These are phyloP conservation scores for Daphne laureola DNA, from an alignment of 441 rosid genomes.

Conservation along the genomic window DNA sequence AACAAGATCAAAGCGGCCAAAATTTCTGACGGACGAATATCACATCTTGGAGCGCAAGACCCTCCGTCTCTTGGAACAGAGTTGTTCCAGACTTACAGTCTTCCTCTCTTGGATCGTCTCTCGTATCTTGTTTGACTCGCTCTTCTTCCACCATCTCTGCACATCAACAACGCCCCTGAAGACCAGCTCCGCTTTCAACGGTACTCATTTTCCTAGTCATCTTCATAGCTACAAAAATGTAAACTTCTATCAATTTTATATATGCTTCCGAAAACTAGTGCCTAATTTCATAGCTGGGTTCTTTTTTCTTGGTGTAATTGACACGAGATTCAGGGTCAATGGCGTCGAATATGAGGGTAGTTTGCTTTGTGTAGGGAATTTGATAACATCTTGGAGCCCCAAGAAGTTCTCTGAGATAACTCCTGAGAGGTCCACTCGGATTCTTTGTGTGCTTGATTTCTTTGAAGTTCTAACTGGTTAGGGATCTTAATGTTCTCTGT, in stretches of 20 bases:
- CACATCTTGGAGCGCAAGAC: no score
- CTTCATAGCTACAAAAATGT: no score
- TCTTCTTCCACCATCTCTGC: no score
- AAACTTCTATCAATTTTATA: background rate
- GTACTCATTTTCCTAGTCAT: slow-evolving; percentile 15
- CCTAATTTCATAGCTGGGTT: background rate
- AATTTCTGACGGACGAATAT: no score
- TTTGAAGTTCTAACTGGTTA: background rate
- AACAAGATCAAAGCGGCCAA: no score
- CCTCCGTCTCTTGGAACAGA: no score
- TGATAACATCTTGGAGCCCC: slow-evolving; percentile 80
- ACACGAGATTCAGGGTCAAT: slow-evolving; percentile 67
- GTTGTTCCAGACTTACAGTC: no score
- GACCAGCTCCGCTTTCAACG: slow-evolving; percentile 90
- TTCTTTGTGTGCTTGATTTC: background rate
- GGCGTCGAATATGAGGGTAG: slow-evolving; percentile 76
- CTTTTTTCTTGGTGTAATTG: slow-evolving; percentile 5
- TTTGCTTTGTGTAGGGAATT: slow-evolving; percentile 80
- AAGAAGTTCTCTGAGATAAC: slow-evolving; percentile 55
- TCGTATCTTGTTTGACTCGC: no score
- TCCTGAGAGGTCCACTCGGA: slow-evolving; percentile 43
- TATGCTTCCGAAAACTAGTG: background rate
- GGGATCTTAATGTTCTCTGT: background rate
- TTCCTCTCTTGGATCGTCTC: no score
- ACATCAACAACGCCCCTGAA: slow-evolving; percentile 70